A percentile compares a stretch with the other conserved stretches of the same genome.
These are phyloP conservation scores for Dichotomocladium elegans DNA, from an alignment of 371 early-diverging fungal genomes.

Conservation along the genomic window DNA sequence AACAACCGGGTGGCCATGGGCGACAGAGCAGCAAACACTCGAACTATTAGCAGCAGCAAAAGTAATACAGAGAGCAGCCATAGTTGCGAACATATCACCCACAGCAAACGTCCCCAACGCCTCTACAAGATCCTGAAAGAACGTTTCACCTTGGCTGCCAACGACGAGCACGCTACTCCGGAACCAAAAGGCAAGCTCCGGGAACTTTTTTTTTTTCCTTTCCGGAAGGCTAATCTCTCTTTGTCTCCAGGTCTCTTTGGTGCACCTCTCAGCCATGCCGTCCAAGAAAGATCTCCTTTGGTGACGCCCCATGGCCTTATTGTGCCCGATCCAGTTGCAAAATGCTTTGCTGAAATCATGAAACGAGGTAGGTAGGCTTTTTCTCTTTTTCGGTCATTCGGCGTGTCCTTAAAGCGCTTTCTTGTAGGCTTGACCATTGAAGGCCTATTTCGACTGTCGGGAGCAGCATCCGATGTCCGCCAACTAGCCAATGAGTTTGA, in stretches of 20 bases:
- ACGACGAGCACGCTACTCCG: neutral
- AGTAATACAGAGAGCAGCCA: too few species aligned
- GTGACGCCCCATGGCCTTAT: constrained; percentile 10
- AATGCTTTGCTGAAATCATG: constrained; percentile 22
- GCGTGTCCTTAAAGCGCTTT: neutral
- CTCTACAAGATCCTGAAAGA: neutral
- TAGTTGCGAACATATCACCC: neutral
- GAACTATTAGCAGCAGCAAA: too few species aligned
- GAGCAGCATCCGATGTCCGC: constrained; percentile 36
- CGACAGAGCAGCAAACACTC: neutral
- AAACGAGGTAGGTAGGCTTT: constrained; percentile 10
- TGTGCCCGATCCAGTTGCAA: constrained; percentile 20
- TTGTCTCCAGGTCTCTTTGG: constrained; percentile 17
- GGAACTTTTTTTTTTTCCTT: neutral
- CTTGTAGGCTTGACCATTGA: constrained; percentile 32
- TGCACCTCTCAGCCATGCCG: constrained; percentile 15
- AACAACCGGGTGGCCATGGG: neutral
- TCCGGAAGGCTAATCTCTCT: neutral
- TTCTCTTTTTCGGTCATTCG: neutral
- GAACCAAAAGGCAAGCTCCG: neutral
- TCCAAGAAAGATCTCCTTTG: constrained; percentile 11
- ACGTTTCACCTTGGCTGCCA: neutral
- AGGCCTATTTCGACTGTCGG: constrained; percentile 46
- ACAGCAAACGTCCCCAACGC: neutral
- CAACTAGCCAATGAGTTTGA: constrained; percentile 21